Base-by-base conservation (phyloP, 2,329 filamentous ascomycete species). In the Penicillium sp. region DNA sequence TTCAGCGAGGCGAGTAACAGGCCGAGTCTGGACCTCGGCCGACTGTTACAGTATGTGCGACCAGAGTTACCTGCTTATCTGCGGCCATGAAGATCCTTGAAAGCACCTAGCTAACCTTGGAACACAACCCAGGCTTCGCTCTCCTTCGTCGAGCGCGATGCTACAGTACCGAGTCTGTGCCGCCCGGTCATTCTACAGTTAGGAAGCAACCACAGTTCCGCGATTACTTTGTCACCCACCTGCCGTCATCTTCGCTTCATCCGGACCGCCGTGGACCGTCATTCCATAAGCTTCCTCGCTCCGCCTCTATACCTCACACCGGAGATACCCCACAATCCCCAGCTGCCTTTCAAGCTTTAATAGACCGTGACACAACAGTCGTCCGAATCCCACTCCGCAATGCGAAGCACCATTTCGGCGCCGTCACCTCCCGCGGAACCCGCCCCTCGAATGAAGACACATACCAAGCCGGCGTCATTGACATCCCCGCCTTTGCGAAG, bases 341-440 rank as follows among this genome's bases (percentile, higher is more conserved):
- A 13, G 80, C 83, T 17, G 79, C 82, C 1, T 79, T 84, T n/a
- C 82, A 86, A 49, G 81, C 85, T 12, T 81, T 84, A 49, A 79
- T 87, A 49, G 84, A 85, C 61, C 85, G 91, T 66, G 92, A 97
- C 67, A 86, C 94, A 64, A 97, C 94, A 0, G 91, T 97, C 6
- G 94, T 97, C 48, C 89, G 94, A 36, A 99, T 99, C 70, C 94
- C 94, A 6, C 80, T 99, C 61, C 89, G 89, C 67, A 93, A 89
- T 66, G 94, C 94, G 31, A 97, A 97, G 72, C 94, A 99, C 72
- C 94, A 99, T 77, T 97, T 96, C 69, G 94, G 94, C 27, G 90
- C 86, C 25, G 85, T 85, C 13, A 84, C 89, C 42, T 89, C 89
- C 33, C 85, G 94, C 49, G 94, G 94, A 23, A 91, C 89, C 55